Evolutionary conservation across 2,329 filamentous ascomycete genomes (phyloP).

Genomic region (Coniochaeta sp.): DNA sequence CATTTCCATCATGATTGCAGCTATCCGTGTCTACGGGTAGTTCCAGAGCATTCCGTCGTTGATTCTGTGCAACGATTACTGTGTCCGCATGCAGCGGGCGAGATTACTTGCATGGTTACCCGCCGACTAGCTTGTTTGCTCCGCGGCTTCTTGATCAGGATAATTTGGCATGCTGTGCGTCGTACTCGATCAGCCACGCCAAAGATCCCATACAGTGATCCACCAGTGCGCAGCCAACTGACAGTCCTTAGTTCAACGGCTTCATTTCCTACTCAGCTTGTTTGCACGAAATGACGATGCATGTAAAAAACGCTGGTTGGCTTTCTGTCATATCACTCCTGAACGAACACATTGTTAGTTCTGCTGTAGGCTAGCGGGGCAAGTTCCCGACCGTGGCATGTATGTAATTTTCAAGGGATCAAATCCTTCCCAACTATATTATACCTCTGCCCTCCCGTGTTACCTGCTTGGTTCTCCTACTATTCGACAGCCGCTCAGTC

Average conservation of each 20-base stretch:
- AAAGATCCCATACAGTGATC: not conserved
- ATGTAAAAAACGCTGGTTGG: not conserved
- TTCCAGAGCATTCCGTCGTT: not conserved
- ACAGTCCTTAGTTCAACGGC: too few relatives aligned
- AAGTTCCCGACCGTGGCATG: not conserved
- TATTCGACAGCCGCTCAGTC: not conserved
- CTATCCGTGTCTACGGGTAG: not conserved
- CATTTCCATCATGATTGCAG: not conserved
- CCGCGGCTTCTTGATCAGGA: not conserved
- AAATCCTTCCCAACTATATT: too few relatives aligned
- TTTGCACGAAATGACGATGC: not conserved
- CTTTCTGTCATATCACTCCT: not conserved
- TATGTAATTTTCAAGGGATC: not conserved
- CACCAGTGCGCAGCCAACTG: too few relatives aligned
- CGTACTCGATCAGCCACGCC: too few relatives aligned
- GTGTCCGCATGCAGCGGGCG: not conserved
- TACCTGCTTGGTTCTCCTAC: not conserved
- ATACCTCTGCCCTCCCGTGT: not conserved
- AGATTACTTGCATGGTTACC: not conserved
- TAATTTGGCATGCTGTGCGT: too few relatives aligned
- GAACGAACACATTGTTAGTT: not conserved
- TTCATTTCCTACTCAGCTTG: not conserved
- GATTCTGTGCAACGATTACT: not conserved
- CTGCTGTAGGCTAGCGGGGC: not conserved
- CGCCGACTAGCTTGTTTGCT: not conserved